A percentile compares a stretch with the other conserved stretches of the same genome.
These are phyloP conservation scores for Kernera saxatilis DNA, from an alignment of 345 rosid genomes.

Conservation along the genomic window DNA sequence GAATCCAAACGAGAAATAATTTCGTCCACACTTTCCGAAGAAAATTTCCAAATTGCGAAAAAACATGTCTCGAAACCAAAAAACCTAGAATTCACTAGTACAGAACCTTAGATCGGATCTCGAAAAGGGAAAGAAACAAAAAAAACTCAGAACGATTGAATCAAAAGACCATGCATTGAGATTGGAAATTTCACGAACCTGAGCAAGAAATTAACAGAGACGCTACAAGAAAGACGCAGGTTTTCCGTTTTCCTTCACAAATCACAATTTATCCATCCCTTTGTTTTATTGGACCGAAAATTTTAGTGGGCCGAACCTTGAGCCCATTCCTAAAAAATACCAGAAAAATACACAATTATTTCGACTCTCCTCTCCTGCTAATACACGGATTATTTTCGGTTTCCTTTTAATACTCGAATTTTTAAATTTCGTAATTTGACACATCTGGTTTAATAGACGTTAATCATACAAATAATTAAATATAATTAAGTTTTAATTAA, in stretches of 20 bases:
- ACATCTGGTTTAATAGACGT: no score
- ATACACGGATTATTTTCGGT: no score
- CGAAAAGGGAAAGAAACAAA: neutral
- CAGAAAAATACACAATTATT: no score
- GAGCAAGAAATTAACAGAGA: neutral
- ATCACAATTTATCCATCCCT: neutral
- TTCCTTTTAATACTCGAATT: no score
- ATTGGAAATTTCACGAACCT: conserved; percentile 26
- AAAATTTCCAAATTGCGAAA: neutral
- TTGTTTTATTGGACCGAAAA: neutral
- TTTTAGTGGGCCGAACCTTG: neutral
- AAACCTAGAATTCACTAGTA: neutral
- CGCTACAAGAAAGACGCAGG: neutral
- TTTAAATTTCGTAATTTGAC: no score
- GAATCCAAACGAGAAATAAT: neutral
- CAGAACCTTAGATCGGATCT: neutral
- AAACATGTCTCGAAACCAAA: neutral
- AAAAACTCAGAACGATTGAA: neutral
- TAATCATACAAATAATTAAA: no score
- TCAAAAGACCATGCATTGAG: neutral
- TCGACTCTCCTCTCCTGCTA: no score
- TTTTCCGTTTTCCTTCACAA: neutral
- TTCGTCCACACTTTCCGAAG: neutral
- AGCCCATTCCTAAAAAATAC: no score
- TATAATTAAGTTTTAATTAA: no score